phyloP scores from a whole-genome alignment of 2,329 filamentous ascomycete species.

The Nigrospora osmanthi region DNA sequence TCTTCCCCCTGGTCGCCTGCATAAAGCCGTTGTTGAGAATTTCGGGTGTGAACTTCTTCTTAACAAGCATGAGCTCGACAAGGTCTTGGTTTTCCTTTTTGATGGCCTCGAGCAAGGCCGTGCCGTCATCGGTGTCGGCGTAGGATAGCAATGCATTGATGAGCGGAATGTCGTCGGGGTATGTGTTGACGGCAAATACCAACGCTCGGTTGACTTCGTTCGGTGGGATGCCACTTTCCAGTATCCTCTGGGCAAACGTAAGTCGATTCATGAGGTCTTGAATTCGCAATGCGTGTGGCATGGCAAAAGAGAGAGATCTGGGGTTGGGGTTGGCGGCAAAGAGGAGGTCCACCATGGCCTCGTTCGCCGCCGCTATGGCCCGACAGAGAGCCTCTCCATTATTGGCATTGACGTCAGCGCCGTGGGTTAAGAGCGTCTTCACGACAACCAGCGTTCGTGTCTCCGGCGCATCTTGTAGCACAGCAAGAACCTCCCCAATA shows the following conservation, averaged over 20 bases:
- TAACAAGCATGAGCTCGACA: conserved; percentile 35
- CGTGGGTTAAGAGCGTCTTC: conserved; percentile 37
- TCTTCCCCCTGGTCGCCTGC: conserved; percentile 32
- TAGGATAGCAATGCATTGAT: conserved; percentile 34
- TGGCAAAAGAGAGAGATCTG: conserved; percentile 36
- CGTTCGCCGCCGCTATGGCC: conserved; percentile 38
- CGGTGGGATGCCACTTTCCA: conserved; percentile 39
- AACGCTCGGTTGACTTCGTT: conserved; percentile 43
- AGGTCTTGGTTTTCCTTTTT: conserved; percentile 36
- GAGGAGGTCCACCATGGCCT: conserved; percentile 39
- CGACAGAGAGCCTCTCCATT: conserved; percentile 42
- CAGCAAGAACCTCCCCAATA: conserved; percentile 40
- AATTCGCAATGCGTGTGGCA: conserved; percentile 45
- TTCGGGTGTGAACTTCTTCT: conserved; percentile 26
- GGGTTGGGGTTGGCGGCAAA: conserved; percentile 32
- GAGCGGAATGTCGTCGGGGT: conserved; percentile 40
- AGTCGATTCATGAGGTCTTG: conserved; percentile 42
- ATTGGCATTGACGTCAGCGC: conserved; percentile 47
- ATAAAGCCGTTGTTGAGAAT: conserved; percentile 33
- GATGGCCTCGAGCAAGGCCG: conserved; percentile 38
- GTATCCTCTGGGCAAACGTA: conserved; percentile 39
- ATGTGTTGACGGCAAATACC: conserved; percentile 38
- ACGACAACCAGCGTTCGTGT: conserved; percentile 35
- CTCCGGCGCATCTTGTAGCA: conserved; percentile 27
- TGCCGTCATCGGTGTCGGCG: conserved; percentile 42